Percentiles rank a stretch among this genome's conserved stretches.
phyloP scores from a whole-genome alignment of 495 filamentous ascomycete species.

The Talaromyces liani region DNA sequence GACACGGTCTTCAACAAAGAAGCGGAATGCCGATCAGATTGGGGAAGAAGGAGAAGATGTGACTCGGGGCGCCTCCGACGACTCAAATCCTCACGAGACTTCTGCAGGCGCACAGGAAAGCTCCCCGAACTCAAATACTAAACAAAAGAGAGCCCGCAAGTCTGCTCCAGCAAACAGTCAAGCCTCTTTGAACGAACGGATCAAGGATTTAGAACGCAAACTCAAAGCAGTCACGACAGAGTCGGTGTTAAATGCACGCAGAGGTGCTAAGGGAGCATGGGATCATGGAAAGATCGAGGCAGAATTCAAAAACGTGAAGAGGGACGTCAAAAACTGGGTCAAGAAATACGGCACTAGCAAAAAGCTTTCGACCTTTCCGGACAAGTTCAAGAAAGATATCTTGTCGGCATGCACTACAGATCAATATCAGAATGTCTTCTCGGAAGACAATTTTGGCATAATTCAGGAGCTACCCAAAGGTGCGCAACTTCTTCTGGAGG shows the following conservation, averaged over 20 bases:
- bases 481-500: background rate
- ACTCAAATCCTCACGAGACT: background rate
- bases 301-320: background rate
- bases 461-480: background rate
- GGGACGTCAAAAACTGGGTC: background rate
- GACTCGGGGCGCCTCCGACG: background rate
- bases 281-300: background rate
- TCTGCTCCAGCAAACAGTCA: background rate
- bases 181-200: background rate
- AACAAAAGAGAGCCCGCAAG: background rate
- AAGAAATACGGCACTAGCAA: background rate
- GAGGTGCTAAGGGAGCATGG: background rate
- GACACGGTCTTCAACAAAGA: background rate
- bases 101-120: background rate
- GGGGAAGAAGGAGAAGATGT: background rate
- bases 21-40: background rate
- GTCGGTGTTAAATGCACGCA: background rate
- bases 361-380: background rate
- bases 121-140: background rate
- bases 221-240: background rate
- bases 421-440: background rate
- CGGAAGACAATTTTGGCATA: background rate
- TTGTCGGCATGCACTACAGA: background rate
- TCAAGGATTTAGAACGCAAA: background rate
- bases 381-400: background rate